These are phyloP conservation scores for Hymenoscyphus infarciens DNA, from an alignment of 2,329 filamentous ascomycete species.

Conservation along the genomic window DNA sequence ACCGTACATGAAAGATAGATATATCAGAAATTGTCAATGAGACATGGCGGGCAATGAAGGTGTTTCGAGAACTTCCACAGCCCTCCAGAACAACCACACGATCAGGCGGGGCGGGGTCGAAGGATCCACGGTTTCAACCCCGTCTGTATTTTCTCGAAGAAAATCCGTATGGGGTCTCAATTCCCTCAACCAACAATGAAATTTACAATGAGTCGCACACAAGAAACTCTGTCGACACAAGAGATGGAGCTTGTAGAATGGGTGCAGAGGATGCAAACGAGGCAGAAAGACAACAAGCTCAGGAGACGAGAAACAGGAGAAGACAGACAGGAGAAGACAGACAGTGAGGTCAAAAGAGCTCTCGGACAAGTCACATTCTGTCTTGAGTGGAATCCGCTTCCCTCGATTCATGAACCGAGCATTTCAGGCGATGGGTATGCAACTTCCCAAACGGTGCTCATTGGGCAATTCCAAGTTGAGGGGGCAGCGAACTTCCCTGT, in stretches of 20 bases:
- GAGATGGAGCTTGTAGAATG: background rate
- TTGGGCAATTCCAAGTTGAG: background rate
- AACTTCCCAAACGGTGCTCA: conserved; percentile 2
- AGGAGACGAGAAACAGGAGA: background rate
- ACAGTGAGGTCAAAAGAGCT: too few species aligned
- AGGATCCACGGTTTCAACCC: background rate
- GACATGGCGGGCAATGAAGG: conserved; percentile 18
- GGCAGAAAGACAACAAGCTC: background rate
- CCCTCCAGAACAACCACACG: background rate
- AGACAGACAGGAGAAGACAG: background rate
- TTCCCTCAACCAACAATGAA: background rate
- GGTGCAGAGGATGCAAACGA: background rate
- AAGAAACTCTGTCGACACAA: background rate
- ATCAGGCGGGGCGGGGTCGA: background rate
- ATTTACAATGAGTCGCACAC: background rate
- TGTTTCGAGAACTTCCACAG: conserved; percentile 12
- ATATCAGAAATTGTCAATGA: conserved; percentile 16
- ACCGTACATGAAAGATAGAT: conserved; percentile 11
- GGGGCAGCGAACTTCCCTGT: background rate
- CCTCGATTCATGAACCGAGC: background rate
- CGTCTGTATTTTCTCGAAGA: conserved; percentile 1
- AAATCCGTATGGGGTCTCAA: background rate
- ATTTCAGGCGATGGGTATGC: background rate
- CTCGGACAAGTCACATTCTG: background rate
- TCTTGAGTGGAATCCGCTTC: background rate